These are phyloP conservation scores for Candida corydali DNA, from an alignment of 805 yeast genomes.

Conservation along the genomic window DNA sequence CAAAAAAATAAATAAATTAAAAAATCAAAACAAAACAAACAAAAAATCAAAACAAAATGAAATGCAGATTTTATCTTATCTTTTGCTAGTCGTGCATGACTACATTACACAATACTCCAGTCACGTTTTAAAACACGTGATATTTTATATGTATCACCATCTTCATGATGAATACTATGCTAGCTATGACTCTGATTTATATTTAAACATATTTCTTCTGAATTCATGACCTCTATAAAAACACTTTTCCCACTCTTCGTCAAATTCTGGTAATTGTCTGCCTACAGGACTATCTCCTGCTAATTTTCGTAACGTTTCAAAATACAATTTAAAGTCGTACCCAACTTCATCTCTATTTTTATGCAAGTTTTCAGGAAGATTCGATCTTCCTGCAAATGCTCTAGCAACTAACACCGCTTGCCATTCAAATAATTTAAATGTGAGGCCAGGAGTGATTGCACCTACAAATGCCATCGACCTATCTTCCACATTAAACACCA, in stretches of 20 bases:
- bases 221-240: slow-evolving; percentile 18
- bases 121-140: no score
- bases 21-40: no score
- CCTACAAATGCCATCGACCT: slow-evolving; percentile 34
- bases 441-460: slow-evolving; percentile 33
- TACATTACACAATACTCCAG: no score
- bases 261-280: slow-evolving; percentile 17
- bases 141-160: no score
- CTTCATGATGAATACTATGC: no score
- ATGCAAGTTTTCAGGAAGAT: slow-evolving; percentile 24
- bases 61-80: no score
- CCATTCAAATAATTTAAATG: slow-evolving; percentile 38
- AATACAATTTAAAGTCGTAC: slow-evolving; percentile 19
- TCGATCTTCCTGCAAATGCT: slow-evolving; percentile 24
- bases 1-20: no score
- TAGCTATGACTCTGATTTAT: no score
- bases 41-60: no score
- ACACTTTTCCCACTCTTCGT: slow-evolving; percentile 17
- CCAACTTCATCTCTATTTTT: slow-evolving; percentile 22
- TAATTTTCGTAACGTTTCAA: slow-evolving; percentile 15
- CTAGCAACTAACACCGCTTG: slow-evolving; percentile 36
- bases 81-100: no score
- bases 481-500: slow-evolving; percentile 28
- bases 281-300: slow-evolving; percentile 22
- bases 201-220: slow-evolving; percentile 10